phyloP scores from a whole-genome alignment of 1,139 yeast species.

The Yamadazyma jaroonii region DNA sequence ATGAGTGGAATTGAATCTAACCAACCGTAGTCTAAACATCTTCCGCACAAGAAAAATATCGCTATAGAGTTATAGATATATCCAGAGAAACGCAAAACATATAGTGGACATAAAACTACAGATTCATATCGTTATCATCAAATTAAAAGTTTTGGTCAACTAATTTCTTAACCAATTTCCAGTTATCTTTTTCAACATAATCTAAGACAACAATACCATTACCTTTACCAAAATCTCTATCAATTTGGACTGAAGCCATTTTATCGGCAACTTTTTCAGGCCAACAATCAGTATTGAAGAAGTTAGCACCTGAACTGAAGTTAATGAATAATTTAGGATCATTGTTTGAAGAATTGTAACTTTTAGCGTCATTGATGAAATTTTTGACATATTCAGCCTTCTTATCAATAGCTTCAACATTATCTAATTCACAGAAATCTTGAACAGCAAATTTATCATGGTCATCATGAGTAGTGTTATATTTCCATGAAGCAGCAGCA shows the following conservation, averaged over 20 bases:
- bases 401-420: constrained; percentile 50
- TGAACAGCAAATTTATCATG: constrained; percentile 64
- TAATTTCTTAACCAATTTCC: constrained; percentile 54
- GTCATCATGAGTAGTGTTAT: constrained; percentile 66
- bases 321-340: constrained; percentile 65
- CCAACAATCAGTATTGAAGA: constrained; percentile 73
- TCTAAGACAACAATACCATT: constrained; percentile 65
- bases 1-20: constrained; percentile 5
- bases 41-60: neutral
- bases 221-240: constrained; percentile 50
- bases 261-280: constrained; percentile 64
- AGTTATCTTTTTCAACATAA: constrained; percentile 60
- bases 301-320: constrained; percentile 74
- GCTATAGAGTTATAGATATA: neutral
- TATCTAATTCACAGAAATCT: constrained; percentile 68
- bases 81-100: too few species aligned
- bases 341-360: constrained; percentile 43
- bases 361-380: constrained; percentile 52
- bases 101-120: too few species aligned
- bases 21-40: constrained; percentile 6
- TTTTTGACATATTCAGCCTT: constrained; percentile 59
- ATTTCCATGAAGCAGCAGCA: constrained; percentile 66
- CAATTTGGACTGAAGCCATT: constrained; percentile 45
- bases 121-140: too few species aligned
- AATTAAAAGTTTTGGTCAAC: constrained; percentile 53